phyloP scores from a whole-genome alignment of 305 asterid species.

The Caryopteris hybrid region DNA sequence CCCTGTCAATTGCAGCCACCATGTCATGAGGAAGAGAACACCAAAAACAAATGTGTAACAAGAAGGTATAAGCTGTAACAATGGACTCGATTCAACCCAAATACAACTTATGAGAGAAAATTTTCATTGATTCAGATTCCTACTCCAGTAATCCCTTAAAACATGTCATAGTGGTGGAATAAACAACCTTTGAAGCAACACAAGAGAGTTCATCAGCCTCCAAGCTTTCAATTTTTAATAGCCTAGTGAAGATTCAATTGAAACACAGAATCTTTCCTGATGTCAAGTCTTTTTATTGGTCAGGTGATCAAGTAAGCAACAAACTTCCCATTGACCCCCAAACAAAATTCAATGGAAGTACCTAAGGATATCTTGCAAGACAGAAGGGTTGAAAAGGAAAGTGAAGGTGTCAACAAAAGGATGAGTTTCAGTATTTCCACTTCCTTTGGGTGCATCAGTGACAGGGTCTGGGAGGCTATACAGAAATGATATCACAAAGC shows the following conservation, averaged over 20 bases:
- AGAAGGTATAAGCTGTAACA: background rate
- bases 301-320: background rate
- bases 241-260: background rate
- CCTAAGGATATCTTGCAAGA: background rate
- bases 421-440: background rate
- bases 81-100: background rate
- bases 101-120: background rate
- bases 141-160: background rate
- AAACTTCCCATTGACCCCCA: background rate
- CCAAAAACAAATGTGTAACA: conserved; percentile 1
- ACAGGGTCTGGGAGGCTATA: conserved; percentile 1
- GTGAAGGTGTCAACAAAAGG: background rate
- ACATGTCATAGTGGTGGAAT: background rate
- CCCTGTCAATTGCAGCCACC: conserved; percentile 52
- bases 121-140: background rate
- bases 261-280: background rate
- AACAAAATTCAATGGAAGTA: background rate
- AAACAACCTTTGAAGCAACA: background rate
- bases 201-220: background rate
- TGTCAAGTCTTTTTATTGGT: background rate
- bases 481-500: background rate
- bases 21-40: conserved; percentile 9
- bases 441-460: background rate
- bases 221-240: background rate
- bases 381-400: background rate